Percentiles rank a stretch among this genome's conserved stretches.
phyloP scores from a whole-genome alignment of 495 filamentous ascomycete genomes.

The Aspergillus conjunctus region DNA sequence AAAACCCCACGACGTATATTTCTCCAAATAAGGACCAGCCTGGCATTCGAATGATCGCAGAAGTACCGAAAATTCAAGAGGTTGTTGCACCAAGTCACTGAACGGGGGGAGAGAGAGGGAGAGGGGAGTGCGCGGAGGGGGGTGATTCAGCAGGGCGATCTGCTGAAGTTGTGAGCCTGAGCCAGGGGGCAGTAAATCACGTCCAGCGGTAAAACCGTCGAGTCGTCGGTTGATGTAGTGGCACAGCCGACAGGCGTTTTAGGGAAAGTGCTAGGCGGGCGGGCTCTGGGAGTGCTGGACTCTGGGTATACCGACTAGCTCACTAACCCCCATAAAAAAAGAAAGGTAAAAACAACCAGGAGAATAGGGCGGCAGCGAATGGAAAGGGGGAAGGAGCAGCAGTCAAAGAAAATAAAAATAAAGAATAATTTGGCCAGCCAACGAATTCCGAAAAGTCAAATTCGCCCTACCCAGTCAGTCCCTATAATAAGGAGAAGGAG shows the following conservation, averaged over 20 bases:
- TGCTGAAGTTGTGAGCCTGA: conserved; percentile 19
- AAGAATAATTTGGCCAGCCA: conserved; percentile 1
- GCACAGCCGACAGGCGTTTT: conserved; percentile 4
- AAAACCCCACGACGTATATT: conserved; percentile 14
- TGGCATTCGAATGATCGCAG: conserved; percentile 12
- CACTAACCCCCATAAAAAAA: background rate
- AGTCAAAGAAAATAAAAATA: conserved; percentile 3
- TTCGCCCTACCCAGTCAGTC: conserved; percentile 1
- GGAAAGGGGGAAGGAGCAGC: background rate
- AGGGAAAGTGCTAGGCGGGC: background rate
- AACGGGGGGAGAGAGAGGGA: conserved; percentile 12
- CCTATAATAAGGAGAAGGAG: conserved; percentile 5
- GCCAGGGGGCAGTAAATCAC: conserved; percentile 14
- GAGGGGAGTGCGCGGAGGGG: conserved; percentile 19
- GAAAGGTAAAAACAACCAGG: background rate
- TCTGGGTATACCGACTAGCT: too few relatives aligned
- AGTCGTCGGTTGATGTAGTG: too few relatives aligned
- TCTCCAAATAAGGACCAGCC: conserved; percentile 27
- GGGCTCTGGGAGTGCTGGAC: conserved; percentile 6
- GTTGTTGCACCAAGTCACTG: conserved; percentile 21
- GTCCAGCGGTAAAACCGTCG: conserved; percentile 15
- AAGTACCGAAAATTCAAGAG: conserved; percentile 15
- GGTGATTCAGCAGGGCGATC: conserved; percentile 20
- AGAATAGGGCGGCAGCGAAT: background rate
- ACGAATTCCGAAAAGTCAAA: conserved; percentile 11